Conservation (phyloP, 176 grass and related monocot genomes). For the Bolboschoenus planiculmis region DNA sequence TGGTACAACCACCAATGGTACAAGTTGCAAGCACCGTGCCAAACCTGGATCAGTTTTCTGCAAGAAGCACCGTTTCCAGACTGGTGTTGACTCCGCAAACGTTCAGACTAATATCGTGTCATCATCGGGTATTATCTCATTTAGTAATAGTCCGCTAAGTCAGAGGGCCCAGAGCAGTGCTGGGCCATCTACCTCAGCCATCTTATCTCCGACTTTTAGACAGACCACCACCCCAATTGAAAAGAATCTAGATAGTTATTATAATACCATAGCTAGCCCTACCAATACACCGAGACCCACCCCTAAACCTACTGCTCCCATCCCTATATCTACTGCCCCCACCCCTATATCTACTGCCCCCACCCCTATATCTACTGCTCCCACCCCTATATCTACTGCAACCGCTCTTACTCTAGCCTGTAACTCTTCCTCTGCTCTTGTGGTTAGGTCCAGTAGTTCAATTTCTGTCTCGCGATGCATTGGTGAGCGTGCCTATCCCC, state of each 20-base stretch:
- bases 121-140: slow-evolving; percentile 7
- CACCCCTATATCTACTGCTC: background rate
- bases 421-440: slow-evolving; percentile 12
- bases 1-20: slow-evolving; percentile 80
- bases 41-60: slow-evolving; percentile 74
- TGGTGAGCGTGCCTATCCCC: slow-evolving; percentile 6
- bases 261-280: background rate
- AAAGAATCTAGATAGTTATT: slow-evolving; percentile 18
- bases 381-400: background rate
- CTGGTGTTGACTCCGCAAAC: slow-evolving; percentile 36
- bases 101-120: background rate
- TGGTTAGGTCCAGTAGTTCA: background rate
- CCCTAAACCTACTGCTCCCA: slow-evolving; percentile 12
- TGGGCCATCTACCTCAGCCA: background rate
- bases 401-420: background rate
- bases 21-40: slow-evolving; percentile 94
- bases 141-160: slow-evolving; percentile 9
- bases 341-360: no score
- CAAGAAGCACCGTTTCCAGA: slow-evolving; percentile 71
- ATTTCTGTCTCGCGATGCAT: slow-evolving; percentile 10
- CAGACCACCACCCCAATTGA: background rate
- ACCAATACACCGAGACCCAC: background rate
- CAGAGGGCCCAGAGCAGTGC: background rate
- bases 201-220: background rate
- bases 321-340: no score